Base-by-base conservation (phyloP, 345 rosid species). In the Kandelia obovata region DNA sequence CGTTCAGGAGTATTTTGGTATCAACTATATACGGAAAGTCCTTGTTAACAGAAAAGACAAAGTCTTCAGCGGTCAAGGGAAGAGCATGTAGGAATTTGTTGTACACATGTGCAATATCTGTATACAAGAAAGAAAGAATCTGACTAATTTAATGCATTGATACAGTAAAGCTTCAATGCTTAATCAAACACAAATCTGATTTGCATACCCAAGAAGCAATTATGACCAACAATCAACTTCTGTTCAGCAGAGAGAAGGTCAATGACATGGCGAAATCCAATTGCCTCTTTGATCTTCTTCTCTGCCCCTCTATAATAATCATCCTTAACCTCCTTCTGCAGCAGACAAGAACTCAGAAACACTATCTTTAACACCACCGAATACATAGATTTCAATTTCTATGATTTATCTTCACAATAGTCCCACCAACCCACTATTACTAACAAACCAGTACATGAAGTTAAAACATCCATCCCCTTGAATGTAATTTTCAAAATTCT, bases 221-320 rank as follows among this genome's bases (percentile, higher is more conserved):
- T 92, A 73, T 95, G 97, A 75, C 99, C 97, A 61, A 95, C 89
- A 53, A 95, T 84, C 81, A 90, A 84, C 89, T 90, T 95, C 71
- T 85, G 39, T 72, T 86, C 93, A 0, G 92, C 87, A 66, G 97
- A 83, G 76, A 95, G 92, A 47, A 90, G 82, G 67, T 95, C 99
- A 70, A 95, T 88, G 73, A 95, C 92, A 72, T 83, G 94, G 65
- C 96, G 96, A 75, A 95, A 88, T 66, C 99, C 99, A 30, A 85
- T 67, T 46, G 96, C 89, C 69, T 82, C 79, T 64, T 79, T 77
- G 72, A 95, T 86, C 73, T 81, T 88, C 77, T 58, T 77, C 83
- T 89, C 82, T 52, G 78, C 86, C 27, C 37, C 80, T 79, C 71
- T 81, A 64, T 62, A 79, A 58, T 73, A 70, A 53, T 92, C 97